Base-by-base conservation (phyloP, 345 rosid genomes). In the Erucastrum elatum region DNA sequence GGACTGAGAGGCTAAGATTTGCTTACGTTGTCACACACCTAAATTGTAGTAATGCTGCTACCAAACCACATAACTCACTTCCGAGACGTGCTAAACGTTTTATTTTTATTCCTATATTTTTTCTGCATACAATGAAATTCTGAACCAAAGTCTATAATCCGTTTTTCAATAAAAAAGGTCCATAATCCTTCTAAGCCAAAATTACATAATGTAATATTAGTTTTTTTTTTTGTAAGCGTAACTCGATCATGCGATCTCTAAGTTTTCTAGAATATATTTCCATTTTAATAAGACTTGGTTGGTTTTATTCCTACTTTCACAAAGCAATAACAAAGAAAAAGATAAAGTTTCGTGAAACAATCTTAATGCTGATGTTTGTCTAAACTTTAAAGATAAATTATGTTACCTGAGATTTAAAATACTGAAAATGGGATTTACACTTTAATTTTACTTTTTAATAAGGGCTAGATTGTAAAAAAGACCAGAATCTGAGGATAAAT, bases 11-110 rank as follows among this genome's bases (percentile, higher is more conserved):
- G 66, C 56, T 35, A n/a, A 26, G 16, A n/a, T 41, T 41, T 29
- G 29, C 5, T 56, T 12, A 16, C 13, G 41, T 35, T 46, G 53
- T 44, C 51, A 44, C 51, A 29, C 31, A 29, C 31, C 31, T 29
- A 3, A 29, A 29, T 4, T 9, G 46, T 9, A 8, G 67, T 33
- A 30, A 7, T 25, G 68, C 51, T 60, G 68, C 51, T 39, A 77
- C 80, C 75, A 64, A 70, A 39, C 80, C 8, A 77, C 59, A 51
- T 51, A 7, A 16, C 59, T 70, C 69, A 7, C 49, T 55, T n/a
- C 6, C 41, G 21, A 16, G 67, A 61, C 68, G 59, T 72, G 76
- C 11, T 27, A 61, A 71, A 71, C 66, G 75, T 71, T 71, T 30
- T 64, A 27, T 27, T 27, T 27, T 61, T 11, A 11, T 44, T 44